These are phyloP conservation scores for Jamesozyma spencerorum DNA, from an alignment of 805 yeast genomes.

Conservation along the genomic window DNA sequence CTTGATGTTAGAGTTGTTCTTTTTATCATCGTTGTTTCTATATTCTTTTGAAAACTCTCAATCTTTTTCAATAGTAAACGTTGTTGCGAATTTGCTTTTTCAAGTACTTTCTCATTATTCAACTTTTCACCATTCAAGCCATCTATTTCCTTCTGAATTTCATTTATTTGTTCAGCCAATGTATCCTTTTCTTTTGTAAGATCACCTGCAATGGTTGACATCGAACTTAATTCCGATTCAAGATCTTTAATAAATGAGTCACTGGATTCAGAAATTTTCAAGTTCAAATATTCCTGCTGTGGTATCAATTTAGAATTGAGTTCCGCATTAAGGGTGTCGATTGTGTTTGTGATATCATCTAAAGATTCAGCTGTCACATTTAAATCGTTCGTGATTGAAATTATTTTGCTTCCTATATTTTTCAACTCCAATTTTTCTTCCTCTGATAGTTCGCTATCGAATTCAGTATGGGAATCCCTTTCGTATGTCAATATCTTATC, in stretches of 20 bases:
- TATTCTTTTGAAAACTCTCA: slow-evolving; percentile 50
- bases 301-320: slow-evolving; percentile 51
- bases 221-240: slow-evolving; percentile 16
- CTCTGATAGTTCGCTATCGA: slow-evolving; percentile 41
- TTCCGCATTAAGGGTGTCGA: slow-evolving; percentile 41
- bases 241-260: slow-evolving; percentile 9
- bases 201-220: slow-evolving; percentile 9
- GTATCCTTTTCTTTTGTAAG: slow-evolving; percentile 22
- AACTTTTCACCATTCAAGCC: slow-evolving; percentile 23
- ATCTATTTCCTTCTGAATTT: slow-evolving; percentile 21
- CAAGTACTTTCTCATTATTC: slow-evolving; percentile 34
- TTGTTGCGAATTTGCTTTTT: slow-evolving; percentile 51
- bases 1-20: slow-evolving; percentile 51
- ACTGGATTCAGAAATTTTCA: slow-evolving; percentile 13
- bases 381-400: slow-evolving; percentile 39
- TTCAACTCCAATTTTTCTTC: slow-evolving; percentile 42
- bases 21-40: slow-evolving; percentile 56
- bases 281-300: slow-evolving; percentile 35
- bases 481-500: slow-evolving; percentile 37
- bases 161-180: slow-evolving; percentile 24
- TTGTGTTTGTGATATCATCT: slow-evolving; percentile 15
- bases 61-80: slow-evolving; percentile 42
- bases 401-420: slow-evolving; percentile 32
- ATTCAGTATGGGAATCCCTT: slow-evolving; percentile 44
- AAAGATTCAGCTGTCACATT: slow-evolving; percentile 26